phyloP scores from a whole-genome alignment of 345 rosid genomes.

The Crucihimalaya himalaica region DNA sequence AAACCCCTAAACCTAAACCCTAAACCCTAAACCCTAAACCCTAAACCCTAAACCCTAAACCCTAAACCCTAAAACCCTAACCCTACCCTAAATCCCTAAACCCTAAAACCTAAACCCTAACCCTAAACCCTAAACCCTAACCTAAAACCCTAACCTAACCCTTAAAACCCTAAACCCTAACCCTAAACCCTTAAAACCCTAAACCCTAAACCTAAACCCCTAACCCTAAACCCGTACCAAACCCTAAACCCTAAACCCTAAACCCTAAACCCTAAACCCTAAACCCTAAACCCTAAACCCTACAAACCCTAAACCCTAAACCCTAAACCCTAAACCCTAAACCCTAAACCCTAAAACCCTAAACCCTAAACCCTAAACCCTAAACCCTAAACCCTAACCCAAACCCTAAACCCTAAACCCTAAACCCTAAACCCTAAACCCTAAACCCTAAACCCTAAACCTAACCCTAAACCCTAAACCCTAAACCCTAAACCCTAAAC shows the following conservation, averaged over 20 bases:
- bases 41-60: slow-evolving; percentile 26
- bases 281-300: slow-evolving; percentile 28
- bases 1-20: slow-evolving; percentile 25
- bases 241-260: slow-evolving; percentile 38
- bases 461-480: slow-evolving; percentile 27
- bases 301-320: slow-evolving; percentile 31
- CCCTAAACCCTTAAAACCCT: neutral
- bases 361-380: slow-evolving; percentile 25
- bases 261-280: slow-evolving; percentile 34
- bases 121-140: slow-evolving; percentile 22
- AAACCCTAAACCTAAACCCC: slow-evolving; percentile 40
- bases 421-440: slow-evolving; percentile 18
- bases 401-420: slow-evolving; percentile 19
- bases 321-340: slow-evolving; percentile 25
- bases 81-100: neutral
- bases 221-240: slow-evolving; percentile 34
- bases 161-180: neutral
- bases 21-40: slow-evolving; percentile 38
- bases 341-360: slow-evolving; percentile 24
- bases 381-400: slow-evolving; percentile 12
- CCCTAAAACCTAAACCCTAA: neutral
- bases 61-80: neutral
- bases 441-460: slow-evolving; percentile 25
- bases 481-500: slow-evolving; percentile 24
- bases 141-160: slow-evolving; percentile 1